phyloP scores from a whole-genome alignment of 805 yeast species.

The Kodamaea restingae region DNA sequence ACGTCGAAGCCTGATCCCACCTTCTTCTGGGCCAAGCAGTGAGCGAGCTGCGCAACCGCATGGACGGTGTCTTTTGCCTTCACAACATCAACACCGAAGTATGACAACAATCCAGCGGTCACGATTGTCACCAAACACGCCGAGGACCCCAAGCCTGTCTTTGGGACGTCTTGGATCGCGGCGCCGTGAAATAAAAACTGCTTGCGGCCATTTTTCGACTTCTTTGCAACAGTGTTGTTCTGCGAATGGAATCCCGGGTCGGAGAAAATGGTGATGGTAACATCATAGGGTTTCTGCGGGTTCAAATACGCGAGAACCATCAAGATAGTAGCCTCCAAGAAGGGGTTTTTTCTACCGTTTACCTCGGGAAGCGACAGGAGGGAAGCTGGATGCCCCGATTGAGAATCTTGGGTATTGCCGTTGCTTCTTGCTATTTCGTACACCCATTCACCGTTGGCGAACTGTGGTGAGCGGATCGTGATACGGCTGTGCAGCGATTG shows the following conservation, averaged over 20 bases:
- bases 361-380: conserved; percentile 19
- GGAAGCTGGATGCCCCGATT: neutral
- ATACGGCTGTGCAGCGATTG: conserved; percentile 20
- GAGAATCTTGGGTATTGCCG: too few species aligned
- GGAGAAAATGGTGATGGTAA: conserved; percentile 63
- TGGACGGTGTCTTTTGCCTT: conserved; percentile 46
- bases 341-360: conserved; percentile 56
- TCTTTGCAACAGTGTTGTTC: conserved; percentile 35
- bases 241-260: conserved; percentile 91
- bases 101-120: conserved; percentile 61
- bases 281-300: conserved; percentile 26
- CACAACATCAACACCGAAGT: conserved; percentile 26
- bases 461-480: conserved; percentile 70
- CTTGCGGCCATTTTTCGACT: conserved; percentile 33
- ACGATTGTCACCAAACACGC: conserved; percentile 88
- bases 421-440: too few species aligned
- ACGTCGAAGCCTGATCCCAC: conserved; percentile 97
- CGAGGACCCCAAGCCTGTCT: conserved; percentile 94
- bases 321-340: conserved; percentile 59
- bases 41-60: conserved; percentile 83
- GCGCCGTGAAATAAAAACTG: conserved; percentile 56
- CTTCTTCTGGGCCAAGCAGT: conserved; percentile 91
- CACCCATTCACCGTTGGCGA: conserved; percentile 64
- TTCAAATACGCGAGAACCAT: conserved; percentile 53
- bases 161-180: conserved; percentile 70